Evolutionary conservation across 2,329 filamentous ascomycete genomes (phyloP).

Genomic region (Cercospora sp.): DNA sequence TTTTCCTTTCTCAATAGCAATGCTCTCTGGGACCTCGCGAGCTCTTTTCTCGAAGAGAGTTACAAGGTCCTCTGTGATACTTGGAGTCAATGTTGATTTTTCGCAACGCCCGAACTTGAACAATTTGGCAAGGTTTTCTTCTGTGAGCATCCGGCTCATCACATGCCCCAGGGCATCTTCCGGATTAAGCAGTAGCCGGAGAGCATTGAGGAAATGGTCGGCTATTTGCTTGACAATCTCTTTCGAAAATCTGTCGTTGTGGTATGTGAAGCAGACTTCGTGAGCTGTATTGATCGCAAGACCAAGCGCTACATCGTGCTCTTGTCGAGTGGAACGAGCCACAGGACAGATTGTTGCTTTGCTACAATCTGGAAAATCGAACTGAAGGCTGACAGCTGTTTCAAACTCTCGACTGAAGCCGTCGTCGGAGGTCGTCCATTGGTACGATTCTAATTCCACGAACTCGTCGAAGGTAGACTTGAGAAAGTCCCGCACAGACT

Average conservation of each 20-base stretch:
- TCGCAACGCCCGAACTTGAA: neutral
- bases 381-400: neutral
- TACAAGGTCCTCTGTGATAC: neutral
- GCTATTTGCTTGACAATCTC: neutral
- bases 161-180: neutral
- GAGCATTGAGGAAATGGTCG: neutral
- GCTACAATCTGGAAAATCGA: slow-evolving; percentile 2
- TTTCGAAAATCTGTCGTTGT: neutral
- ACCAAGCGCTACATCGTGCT: neutral
- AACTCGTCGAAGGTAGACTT: neutral
- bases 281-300: neutral
- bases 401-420: slow-evolving; percentile 2
- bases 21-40: neutral
- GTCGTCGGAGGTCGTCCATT: slow-evolving; percentile 1
- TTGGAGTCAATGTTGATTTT: neutral
- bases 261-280: neutral
- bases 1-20: neutral
- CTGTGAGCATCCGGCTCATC: neutral
- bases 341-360: neutral
- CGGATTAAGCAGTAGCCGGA: neutral
- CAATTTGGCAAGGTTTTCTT: neutral
- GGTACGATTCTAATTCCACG: neutral
- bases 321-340: slow-evolving; percentile 1
- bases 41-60: neutral
- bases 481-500: neutral